Conservation (phyloP, 192 early-diverging fungal species). For the Podila epigama region DNA sequence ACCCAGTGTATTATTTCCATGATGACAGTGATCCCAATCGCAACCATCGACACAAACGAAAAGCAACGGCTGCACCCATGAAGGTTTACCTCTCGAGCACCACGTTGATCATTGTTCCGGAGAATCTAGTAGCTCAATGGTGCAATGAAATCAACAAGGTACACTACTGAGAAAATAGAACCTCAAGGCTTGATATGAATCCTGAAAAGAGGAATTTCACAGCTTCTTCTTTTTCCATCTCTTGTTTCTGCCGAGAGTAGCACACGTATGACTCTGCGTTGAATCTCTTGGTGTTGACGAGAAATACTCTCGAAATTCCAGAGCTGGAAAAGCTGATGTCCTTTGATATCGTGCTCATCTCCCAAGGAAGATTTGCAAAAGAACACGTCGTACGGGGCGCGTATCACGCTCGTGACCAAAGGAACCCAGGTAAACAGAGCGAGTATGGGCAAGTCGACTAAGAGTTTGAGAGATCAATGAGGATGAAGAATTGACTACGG, state of each 20-base stretch:
- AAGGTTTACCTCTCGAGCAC: constrained; percentile 67
- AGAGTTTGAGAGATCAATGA: no score
- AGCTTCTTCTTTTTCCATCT: background rate
- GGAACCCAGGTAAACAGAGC: no score
- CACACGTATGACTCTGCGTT: constrained; percentile 62
- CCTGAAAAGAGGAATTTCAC: background rate
- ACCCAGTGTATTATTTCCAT: constrained; percentile 66
- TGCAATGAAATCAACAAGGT: constrained; percentile 78
- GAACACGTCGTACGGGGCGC: constrained; percentile 64
- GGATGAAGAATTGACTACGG: no score
- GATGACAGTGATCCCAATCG: constrained; percentile 35
- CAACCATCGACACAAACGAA: background rate
- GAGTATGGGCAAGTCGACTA: no score
- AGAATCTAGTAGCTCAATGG: constrained; percentile 75
- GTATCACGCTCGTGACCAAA: constrained; percentile 6
- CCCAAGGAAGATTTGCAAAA: constrained; percentile 64
- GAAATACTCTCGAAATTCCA: constrained; percentile 56
- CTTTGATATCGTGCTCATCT: constrained; percentile 78
- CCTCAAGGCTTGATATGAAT: constrained; percentile 7
- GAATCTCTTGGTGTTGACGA: constrained; percentile 53
- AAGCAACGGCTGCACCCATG: background rate
- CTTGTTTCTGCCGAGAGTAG: constrained; percentile 16
- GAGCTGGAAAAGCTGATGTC: constrained; percentile 57
- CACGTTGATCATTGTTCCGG: constrained; percentile 69
- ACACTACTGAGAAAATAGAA: constrained; percentile 22